Evolutionary conservation across 2,329 filamentous ascomycete genomes (phyloP).

Genomic region (Aspergillus proliferans): DNA sequence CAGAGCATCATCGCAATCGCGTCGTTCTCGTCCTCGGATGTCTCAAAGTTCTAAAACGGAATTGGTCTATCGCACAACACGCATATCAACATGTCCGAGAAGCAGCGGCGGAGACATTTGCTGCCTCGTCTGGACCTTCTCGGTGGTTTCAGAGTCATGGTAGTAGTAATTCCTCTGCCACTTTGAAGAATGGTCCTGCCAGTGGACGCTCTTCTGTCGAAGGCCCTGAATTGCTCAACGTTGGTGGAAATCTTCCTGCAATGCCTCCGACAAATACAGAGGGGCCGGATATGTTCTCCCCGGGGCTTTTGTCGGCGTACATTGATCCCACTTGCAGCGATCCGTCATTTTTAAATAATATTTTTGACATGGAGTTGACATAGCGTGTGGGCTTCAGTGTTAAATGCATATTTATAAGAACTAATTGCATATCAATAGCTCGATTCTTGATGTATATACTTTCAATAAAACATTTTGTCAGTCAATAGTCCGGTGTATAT

Average conservation of each 20-base stretch:
- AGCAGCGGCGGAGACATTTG: conserved; percentile 18
- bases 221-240: background rate
- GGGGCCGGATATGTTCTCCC: background rate
- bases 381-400: background rate
- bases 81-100: conserved; percentile 22
- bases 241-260: background rate
- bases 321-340: background rate
- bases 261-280: background rate
- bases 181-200: background rate
- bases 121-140: background rate
- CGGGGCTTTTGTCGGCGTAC: background rate
- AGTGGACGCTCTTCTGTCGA: background rate
- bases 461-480: too few relatives aligned
- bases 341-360: background rate
- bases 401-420: too few relatives aligned
- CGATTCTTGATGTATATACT: too few relatives aligned
- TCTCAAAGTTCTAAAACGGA: conserved; percentile 25
- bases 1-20: conserved; percentile 34
- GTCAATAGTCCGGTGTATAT: too few relatives aligned
- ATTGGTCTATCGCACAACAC: conserved; percentile 24
- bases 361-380: background rate
- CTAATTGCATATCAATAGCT: too few relatives aligned
- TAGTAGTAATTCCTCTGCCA: background rate
- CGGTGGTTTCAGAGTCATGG: background rate
- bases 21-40: conserved; percentile 31